A percentile compares a stretch with the other conserved stretches of the same genome.
phyloP scores from a whole-genome alignment of 495 filamentous ascomycete genomes.

The Penicillium soppii region DNA sequence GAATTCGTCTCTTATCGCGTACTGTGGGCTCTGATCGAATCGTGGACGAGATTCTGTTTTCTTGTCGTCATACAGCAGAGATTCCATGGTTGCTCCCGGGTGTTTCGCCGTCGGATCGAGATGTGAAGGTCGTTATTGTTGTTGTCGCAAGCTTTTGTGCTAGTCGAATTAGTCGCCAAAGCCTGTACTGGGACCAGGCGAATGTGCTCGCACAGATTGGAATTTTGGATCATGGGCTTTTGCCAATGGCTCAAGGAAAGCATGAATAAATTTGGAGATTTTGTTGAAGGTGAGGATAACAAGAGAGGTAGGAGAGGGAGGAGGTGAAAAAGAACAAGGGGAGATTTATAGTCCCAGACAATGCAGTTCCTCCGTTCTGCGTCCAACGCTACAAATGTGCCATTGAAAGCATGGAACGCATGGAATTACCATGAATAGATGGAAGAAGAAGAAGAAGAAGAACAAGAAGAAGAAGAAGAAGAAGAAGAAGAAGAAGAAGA shows the following conservation, averaged over 20 bases:
- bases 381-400: too few species aligned
- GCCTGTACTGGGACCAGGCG: slow-evolving; percentile 85
- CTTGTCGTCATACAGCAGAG: slow-evolving; percentile 67
- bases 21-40: slow-evolving; percentile 61
- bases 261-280: too few species aligned
- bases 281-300: too few species aligned
- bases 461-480: too few species aligned
- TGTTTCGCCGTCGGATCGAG: slow-evolving; percentile 64
- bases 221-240: slow-evolving; percentile 59
- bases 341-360: too few species aligned
- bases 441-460: too few species aligned
- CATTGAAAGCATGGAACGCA: too few species aligned
- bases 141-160: slow-evolving; percentile 71
- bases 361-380: too few species aligned
- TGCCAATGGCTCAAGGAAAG: slow-evolving; percentile 38
- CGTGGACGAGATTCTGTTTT: slow-evolving; percentile 55
- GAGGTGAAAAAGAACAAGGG: too few species aligned
- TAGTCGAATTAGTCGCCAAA: slow-evolving; percentile 71
- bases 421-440: too few species aligned
- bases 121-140: slow-evolving; percentile 67
- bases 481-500: too few species aligned
- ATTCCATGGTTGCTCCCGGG: slow-evolving; percentile 80
- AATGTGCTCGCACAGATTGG: slow-evolving; percentile 75
- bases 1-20: slow-evolving; percentile 67
- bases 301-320: too few species aligned